A percentile compares a stretch with the other conserved stretches of the same genome.
Conservation (phyloP, 179 eudicot genomes). For the Gypsophila paniculata region DNA sequence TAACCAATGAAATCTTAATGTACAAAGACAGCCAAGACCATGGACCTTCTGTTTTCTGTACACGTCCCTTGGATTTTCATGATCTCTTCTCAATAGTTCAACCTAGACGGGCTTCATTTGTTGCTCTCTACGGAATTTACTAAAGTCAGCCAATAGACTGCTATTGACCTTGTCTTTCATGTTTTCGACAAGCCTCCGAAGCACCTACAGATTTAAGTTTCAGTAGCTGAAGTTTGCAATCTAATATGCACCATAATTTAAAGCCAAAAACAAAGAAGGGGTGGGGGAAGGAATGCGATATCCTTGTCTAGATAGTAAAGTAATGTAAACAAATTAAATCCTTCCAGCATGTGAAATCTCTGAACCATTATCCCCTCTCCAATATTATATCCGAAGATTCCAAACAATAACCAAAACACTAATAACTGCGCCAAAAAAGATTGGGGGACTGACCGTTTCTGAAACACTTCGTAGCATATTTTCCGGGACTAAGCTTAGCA, state of each 20-base stretch:
- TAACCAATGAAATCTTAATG: background rate
- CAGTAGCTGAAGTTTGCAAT: background rate
- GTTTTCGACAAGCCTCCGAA: slow-evolving; percentile 60
- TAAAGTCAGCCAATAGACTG: slow-evolving; percentile 69
- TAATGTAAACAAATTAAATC: too few relatives aligned
- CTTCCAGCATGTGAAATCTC: too few relatives aligned
- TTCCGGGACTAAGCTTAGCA: slow-evolving; percentile 64
- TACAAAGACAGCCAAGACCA: background rate
- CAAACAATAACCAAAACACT: too few relatives aligned
- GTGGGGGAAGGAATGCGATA: too few relatives aligned
- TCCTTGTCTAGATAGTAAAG: too few relatives aligned
- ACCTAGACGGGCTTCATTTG: slow-evolving; percentile 28
- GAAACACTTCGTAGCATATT: slow-evolving; percentile 55
- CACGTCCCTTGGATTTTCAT: slow-evolving; percentile 2
- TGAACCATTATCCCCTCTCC: too few relatives aligned
- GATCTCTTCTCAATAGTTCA: slow-evolving; percentile 2
- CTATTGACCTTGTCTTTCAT: slow-evolving; percentile 75
- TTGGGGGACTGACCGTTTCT: slow-evolving; percentile 46
- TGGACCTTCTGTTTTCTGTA: background rate
- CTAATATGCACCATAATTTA: background rate
- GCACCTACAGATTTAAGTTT: slow-evolving; percentile 36
- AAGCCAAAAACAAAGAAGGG: background rate
- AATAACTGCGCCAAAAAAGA: background rate
- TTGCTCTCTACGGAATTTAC: slow-evolving; percentile 54
- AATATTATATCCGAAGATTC: too few relatives aligned